Evolutionary conservation across 305 asterid species (phyloP).

Genomic region (Fraxinus angustifolia): DNA sequence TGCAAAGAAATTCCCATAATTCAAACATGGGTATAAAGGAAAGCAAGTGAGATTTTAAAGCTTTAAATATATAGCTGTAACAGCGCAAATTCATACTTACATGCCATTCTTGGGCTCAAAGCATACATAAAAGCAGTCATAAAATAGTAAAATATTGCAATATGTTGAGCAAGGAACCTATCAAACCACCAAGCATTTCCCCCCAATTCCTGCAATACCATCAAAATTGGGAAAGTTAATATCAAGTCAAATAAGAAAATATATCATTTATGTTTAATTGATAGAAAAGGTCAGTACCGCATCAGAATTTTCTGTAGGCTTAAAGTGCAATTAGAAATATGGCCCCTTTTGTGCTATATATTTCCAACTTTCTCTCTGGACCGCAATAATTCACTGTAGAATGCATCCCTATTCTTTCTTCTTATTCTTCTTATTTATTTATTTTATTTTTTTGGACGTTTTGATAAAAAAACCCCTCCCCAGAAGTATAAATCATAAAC

Average conservation of each 20-base stretch:
- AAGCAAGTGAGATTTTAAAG: constrained; percentile 10
- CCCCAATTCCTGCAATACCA: constrained; percentile 72
- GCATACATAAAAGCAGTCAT: constrained; percentile 82
- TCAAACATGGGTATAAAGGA: constrained; percentile 8
- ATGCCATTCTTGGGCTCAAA: constrained; percentile 99
- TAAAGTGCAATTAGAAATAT: not conserved
- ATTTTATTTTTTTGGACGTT: not conserved
- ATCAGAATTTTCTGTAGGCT: not conserved
- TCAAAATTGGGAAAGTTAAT: not conserved
- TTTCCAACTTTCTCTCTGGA: not conserved
- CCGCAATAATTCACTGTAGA: not conserved
- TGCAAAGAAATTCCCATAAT: not conserved
- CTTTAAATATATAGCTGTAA: constrained; percentile 13
- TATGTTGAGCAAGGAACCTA: constrained; percentile 81
- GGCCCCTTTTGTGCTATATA: not conserved
- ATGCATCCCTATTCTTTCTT: not conserved
- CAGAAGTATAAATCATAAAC: not conserved
- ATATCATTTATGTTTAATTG: not conserved
- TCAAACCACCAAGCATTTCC: constrained; percentile 98
- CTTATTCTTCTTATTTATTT: not conserved
- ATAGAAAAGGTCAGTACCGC: not conserved
- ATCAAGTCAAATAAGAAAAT: not conserved
- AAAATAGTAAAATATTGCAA: constrained; percentile 73
- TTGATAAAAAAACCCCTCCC: not conserved
- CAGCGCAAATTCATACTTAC: constrained; percentile 45